A percentile compares a stretch with the other conserved stretches of the same genome.
These are phyloP conservation scores for Colletotrichum caudatum DNA, from an alignment of 2,329 filamentous ascomycete species.

Conservation along the genomic window DNA sequence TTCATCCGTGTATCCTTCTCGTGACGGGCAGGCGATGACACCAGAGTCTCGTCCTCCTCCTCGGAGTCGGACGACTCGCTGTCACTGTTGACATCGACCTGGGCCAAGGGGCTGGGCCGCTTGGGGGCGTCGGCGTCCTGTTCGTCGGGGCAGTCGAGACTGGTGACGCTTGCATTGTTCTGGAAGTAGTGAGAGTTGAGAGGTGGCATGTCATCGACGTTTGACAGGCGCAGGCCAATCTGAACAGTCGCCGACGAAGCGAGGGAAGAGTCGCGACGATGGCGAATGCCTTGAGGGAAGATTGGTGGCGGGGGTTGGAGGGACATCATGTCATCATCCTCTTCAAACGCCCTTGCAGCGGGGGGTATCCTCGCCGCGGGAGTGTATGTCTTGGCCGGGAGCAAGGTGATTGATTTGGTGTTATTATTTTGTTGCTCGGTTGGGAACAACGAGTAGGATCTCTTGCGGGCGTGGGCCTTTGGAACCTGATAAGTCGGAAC, in stretches of 20 bases:
- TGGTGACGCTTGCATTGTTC: conserved; percentile 54
- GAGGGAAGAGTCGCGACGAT: conserved; percentile 70
- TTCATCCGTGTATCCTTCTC: conserved; percentile 53
- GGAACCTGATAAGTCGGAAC: conserved; percentile 41
- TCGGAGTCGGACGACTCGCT: conserved; percentile 42
- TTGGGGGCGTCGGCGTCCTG: conserved; percentile 38
- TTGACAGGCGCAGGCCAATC: conserved; percentile 77
- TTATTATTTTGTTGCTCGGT: conserved; percentile 44
- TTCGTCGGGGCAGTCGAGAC: conserved; percentile 51
- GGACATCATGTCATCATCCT: conserved; percentile 29
- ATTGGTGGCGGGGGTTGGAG: conserved; percentile 41
- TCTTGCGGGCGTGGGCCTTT: conserved; percentile 51
- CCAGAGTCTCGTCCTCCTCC: conserved; percentile 41
- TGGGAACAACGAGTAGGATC: conserved; percentile 57
- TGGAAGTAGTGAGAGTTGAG: conserved; percentile 49
- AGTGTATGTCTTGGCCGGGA: conserved; percentile 63
- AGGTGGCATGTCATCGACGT: conserved; percentile 62
- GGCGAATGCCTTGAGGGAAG: conserved; percentile 53
- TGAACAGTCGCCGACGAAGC: conserved; percentile 77
- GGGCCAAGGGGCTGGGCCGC: conserved; percentile 51
- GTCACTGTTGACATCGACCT: conserved; percentile 33
- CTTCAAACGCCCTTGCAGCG: not conserved
- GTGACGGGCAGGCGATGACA: conserved; percentile 41
- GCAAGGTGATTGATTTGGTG: conserved; percentile 53
- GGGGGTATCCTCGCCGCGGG: conserved; percentile 42